These are phyloP conservation scores for Apiospora arundinis DNA, from an alignment of 2,329 filamentous ascomycete genomes.

Conservation along the genomic window DNA sequence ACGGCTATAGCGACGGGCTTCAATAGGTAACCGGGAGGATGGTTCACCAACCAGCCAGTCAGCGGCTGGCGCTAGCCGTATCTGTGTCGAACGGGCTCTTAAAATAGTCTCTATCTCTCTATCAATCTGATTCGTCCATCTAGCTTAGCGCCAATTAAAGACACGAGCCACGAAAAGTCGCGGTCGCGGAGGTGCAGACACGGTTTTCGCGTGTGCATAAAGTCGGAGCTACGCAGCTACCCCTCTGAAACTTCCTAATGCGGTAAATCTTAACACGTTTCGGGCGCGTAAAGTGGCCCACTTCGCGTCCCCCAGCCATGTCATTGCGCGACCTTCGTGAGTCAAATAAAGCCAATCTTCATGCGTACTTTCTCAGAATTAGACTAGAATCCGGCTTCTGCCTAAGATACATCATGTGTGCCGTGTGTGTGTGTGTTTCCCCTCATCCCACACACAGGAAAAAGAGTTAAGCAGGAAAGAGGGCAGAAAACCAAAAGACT, in stretches of 20 bases:
- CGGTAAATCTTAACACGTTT: constrained; percentile 13
- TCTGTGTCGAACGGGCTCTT: no score
- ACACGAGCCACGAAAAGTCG: background rate
- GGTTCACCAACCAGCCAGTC: no score
- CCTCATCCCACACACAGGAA: background rate
- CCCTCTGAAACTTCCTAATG: constrained; percentile 11
- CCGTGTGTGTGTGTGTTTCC: no score
- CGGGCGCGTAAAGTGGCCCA: constrained; percentile 18
- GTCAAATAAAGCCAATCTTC: constrained; percentile 2
- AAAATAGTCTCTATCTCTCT: no score
- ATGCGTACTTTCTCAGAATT: constrained; percentile 1
- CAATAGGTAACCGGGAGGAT: no score
- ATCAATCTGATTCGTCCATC: background rate
- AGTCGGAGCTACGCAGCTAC: background rate
- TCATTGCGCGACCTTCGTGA: constrained; percentile 6
- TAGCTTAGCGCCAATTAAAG: background rate
- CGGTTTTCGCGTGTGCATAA: background rate
- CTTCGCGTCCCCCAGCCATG: constrained; percentile 12
- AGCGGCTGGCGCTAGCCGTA: no score
- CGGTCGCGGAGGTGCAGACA: background rate
- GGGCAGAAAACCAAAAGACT: background rate
- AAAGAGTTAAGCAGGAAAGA: background rate
- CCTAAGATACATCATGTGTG: background rate
- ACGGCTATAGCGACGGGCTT: background rate
- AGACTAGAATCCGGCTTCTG: constrained; percentile 9